Evolutionary conservation across 176 grass and related monocot genomes (phyloP), one percentile per base, ranked within the genome.

Genomic region (Oryza coarctata): DNA sequence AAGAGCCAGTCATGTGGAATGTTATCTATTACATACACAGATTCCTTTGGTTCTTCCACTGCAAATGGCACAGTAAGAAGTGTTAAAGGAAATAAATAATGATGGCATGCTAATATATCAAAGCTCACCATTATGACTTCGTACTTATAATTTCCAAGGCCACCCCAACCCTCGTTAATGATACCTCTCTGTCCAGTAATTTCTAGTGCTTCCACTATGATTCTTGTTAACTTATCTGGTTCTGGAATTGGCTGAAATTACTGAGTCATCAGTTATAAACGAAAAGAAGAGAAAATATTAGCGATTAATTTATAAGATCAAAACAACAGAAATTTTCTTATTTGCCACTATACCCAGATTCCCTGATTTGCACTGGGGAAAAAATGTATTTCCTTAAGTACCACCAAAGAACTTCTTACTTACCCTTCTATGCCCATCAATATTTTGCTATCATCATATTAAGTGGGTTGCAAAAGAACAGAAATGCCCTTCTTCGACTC

Each of bases 1-100:
- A 96, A 96, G 12, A 96, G 90, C 93, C 90, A 96, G 61, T 96
- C 93, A 76, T 96, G 93, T 64, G 93, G 90, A 80, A 92, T 73
- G 68, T 92, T 96, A 60, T 92, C 93, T 77, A 96, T 50, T 75
- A 96, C 66, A 58, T 92, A 92, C 12, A 96, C 88, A 84, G 62
- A 87, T 39, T 96, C 88, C 73, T 90, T 92, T 0, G 72, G 65
- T 81, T 90, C 83, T 76, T 82, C 82, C 88, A 96, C 93, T 96
- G 83, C 20, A 73, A 85, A 76, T 65, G 60, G 63, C 50, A 67
- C 72, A 61, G 15, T 57, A 70, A 72, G 65, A 43, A 50, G 26
- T 77, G 15, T 20, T 39, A 65, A 62, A 84, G 73, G 43, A 3
- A 15, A 7, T 84, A 26, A 60, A 33, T 25, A 68, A 50, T 70